Conservation (phyloP, 352 stramenopile genomes). For the Globisporangium splendens region DNA sequence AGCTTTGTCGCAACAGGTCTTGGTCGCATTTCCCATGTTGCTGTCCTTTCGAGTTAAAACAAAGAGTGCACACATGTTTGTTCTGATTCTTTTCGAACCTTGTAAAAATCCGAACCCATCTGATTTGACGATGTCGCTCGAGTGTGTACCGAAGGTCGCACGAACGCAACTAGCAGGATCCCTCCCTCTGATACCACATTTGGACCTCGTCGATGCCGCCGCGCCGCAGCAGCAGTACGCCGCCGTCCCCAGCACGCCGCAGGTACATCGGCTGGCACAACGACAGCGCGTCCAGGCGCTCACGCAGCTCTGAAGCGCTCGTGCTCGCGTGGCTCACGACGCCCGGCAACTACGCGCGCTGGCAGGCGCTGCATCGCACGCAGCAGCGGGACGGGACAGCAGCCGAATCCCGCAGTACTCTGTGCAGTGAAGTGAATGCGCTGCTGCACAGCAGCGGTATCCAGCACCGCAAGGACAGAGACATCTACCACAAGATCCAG, state of each 20-base stretch:
- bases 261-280: conserved; percentile 10
- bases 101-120: no score
- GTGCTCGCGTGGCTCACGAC: conserved; percentile 29
- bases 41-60: background rate
- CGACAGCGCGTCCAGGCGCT: conserved; percentile 8
- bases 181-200: no score
- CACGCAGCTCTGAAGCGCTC: conserved; percentile 23
- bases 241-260: background rate
- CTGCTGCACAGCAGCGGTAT: conserved; percentile 12
- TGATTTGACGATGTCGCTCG: no score
- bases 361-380: conserved; percentile 5
- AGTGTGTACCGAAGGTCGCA: no score
- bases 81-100: no score
- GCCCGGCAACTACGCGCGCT: conserved; percentile 27
- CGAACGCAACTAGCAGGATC: no score
- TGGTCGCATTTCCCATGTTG: background rate
- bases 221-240: no score
- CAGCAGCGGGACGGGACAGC: background rate
- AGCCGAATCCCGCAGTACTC: background rate
- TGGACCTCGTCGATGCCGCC: no score
- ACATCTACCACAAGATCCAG: conserved; percentile 12
- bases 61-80: background rate
- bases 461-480: conserved; percentile 11
- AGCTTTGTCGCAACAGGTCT: background rate
- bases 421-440: conserved; percentile 15